Evolutionary conservation across 2,329 filamentous ascomycete genomes (phyloP), one percentile per base, ranked within the genome.

Genomic region (Graphiopsis chlorocephala): DNA sequence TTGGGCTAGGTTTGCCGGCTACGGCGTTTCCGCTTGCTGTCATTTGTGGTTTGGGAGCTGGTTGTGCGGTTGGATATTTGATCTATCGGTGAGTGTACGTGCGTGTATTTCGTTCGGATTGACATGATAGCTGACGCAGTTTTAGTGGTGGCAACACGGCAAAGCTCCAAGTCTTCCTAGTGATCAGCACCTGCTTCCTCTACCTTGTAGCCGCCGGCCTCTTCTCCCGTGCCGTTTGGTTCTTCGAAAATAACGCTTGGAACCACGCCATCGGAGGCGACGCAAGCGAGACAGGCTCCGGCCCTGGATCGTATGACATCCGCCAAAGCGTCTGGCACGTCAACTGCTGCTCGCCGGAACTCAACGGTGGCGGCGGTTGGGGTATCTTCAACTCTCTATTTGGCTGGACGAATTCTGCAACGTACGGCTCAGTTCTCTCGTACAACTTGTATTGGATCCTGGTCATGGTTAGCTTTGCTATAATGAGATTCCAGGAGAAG

Each of bases 361-460:
- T 88, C 45, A 88, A 91, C 67, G 89, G 90, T 29, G 89, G 89
- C 56, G 88, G 89, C 42, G 91, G 90, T 52, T 96, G 92, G 92
- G 91, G 91, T 63, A 87, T 96, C 69, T 92, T 96, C 82, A 94
- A 96, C 72, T 88, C 91, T 65, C 83, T 96, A 61, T 82, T 96
- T 12, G 92, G 93, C 65, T 97, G 93, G 93, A 86, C 88, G 67
- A 96, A 96, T 80, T 92, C 90, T 14, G 93, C 91, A 5, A 96
- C 92, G 1, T 93, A 94, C 72, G 92, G 92, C 60, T 93, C 91
- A 1, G 90, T 96, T 68, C 87, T 96, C 68, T 88, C 90, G 1
- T 96, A 96, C 80, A 96, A 95, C 75, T 65, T 94, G 17, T 96
- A 96, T 80, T 97, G 92, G 93, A 78, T 95, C 59, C 82, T 67